Evolutionary conservation across 2,329 filamentous ascomycete species (phyloP), one percentile per base, ranked within the genome.

Genomic region (Cladosporium austrohemisphaericum): DNA sequence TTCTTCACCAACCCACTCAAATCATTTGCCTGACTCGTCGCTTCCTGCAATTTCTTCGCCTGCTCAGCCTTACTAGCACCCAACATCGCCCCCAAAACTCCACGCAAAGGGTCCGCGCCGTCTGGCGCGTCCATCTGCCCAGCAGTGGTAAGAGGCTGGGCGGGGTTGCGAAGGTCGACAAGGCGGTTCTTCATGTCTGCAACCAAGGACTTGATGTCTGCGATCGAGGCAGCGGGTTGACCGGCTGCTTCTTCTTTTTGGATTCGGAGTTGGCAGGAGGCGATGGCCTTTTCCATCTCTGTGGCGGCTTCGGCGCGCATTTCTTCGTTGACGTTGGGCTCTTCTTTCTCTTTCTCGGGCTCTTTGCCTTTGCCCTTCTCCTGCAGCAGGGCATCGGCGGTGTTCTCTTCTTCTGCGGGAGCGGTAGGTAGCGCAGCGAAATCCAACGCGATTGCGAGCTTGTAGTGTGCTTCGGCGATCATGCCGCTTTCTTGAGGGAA

Each of bases 381-480:
- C n/a, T n/a, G n/a, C n/a, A n/a, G n/a, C n/a, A n/a, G n/a, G n/a
- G n/a, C n/a, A n/a, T n/a, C n/a, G 10, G 67, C 67, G n/a, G 71
- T 70, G 14, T 64, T 65, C 35, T 73, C 70, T 18, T 63, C 68
- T 46, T 75, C 71, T 36, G 79, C 76, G 13, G 78, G 78, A 1
- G 79, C 76, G 14, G 75, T 77, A 5, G 84, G 87, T 37, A 93
- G 81, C 0, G 89, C 93, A 3, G 88, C 88, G 60, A 97, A 97
- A 65, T 98, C 93, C 22, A 98, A 79, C 0, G 93, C 93, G 13
- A 98, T 80, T 0, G 92, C 95, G 20, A 98, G 83, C 71, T 96
- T 97, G 75, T 87, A 98, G 72, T 98, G 90, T 13, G 88, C 92
- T 73, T 98, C 93, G 33, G 93, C 92, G 50, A 97, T 79, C 44